Conservation (phyloP, 805 yeast genomes). For the Sugiyamaella smithiae region DNA sequence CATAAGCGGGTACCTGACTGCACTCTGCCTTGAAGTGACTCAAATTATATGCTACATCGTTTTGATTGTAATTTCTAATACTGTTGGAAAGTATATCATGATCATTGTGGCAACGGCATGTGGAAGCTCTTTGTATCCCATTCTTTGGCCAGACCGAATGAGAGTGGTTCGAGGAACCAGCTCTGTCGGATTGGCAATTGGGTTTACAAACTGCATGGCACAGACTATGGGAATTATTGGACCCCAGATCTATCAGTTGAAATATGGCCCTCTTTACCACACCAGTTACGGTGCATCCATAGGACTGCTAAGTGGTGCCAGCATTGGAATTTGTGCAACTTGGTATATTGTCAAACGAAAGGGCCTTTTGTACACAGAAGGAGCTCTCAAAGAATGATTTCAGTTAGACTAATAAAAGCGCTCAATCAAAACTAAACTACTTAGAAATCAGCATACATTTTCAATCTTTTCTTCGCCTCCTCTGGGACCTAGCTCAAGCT, state of each 20-base stretch:
- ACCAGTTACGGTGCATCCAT: constrained; percentile 6
- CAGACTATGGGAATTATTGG: constrained; percentile 11
- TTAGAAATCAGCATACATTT: constrained; percentile 68
- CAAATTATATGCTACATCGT: constrained; percentile 7
- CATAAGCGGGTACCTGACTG: constrained; percentile 2
- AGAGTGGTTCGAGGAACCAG: constrained; percentile 12
- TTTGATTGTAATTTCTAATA: constrained; percentile 2
- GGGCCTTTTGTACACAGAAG: neutral
- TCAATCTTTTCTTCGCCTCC: constrained; percentile 51
- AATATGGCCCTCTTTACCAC: constrained; percentile 10
- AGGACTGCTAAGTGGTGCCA: neutral
- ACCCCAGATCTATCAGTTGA: constrained; percentile 9
- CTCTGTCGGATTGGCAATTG: constrained; percentile 8
- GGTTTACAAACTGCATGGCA: constrained; percentile 8
- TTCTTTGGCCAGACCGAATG: constrained; percentile 10
- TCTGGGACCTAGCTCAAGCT: constrained; percentile 62
- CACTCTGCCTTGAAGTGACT: neutral
- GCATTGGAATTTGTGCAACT: neutral
- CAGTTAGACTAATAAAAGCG: no score
- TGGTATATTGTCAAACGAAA: neutral
- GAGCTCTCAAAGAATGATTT: neutral
- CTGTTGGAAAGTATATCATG: constrained; percentile 12
- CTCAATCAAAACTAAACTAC: no score
- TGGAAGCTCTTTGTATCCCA: constrained; percentile 8
- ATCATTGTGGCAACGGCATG: constrained; percentile 9